phyloP scores from a whole-genome alignment of 2,329 filamentous ascomycete species.

The Penicillium sp. region DNA sequence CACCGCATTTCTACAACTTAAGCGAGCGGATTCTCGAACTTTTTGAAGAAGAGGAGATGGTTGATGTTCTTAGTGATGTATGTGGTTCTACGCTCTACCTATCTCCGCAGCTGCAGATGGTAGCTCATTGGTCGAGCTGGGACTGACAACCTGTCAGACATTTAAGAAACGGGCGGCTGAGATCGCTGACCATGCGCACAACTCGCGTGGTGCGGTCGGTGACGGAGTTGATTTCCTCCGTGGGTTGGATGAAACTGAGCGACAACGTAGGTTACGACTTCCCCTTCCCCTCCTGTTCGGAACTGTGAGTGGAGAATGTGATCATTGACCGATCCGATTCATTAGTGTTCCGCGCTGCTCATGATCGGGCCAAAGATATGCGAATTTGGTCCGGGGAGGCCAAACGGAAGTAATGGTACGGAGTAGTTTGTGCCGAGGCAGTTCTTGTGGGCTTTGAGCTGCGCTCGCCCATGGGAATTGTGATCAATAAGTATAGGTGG shows the following conservation, averaged over 20 bases:
- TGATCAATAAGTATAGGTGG: not conserved
- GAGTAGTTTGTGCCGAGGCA: not conserved
- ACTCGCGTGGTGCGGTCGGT: conserved; percentile 68
- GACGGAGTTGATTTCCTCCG: conserved; percentile 77
- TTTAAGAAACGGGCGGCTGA: conserved; percentile 79
- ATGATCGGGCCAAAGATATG: conserved; percentile 69
- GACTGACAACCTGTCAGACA: conserved; percentile 50
- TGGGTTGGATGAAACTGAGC: conserved; percentile 86
- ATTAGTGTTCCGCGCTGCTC: conserved; percentile 67
- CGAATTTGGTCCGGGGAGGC: conserved; percentile 69
- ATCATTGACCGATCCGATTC: conserved; percentile 17
- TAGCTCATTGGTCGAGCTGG: not conserved
- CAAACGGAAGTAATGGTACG: conserved; percentile 43
- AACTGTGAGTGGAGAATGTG: not conserved
- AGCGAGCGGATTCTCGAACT: conserved; percentile 83
- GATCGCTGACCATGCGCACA: conserved; percentile 84
- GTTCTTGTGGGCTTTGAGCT: conserved; percentile 24
- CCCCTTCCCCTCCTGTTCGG: not conserved
- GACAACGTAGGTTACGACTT: conserved; percentile 52
- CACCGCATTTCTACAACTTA: conserved; percentile 83
- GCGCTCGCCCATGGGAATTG: conserved; percentile 23
- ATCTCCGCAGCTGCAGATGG: not conserved
- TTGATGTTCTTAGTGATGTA: conserved; percentile 64
- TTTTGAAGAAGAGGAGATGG: conserved; percentile 83
- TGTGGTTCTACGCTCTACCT: conserved; percentile 8